Conservation (phyloP, 768 basidiomycete species). For the Podaxis sp. region DNA sequence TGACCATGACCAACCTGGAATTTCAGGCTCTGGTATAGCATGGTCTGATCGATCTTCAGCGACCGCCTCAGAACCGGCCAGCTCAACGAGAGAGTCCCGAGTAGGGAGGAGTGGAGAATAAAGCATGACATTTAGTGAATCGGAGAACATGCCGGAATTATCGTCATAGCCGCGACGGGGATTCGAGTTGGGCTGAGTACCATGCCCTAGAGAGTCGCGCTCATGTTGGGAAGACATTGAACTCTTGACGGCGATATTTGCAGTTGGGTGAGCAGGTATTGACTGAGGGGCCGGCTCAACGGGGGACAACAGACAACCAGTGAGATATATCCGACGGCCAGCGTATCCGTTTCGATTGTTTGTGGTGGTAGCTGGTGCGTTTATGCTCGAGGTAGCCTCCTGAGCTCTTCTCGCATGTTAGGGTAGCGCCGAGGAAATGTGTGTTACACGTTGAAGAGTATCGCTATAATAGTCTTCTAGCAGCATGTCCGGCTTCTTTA, state of each 20-base stretch:
- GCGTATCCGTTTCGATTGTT: no score
- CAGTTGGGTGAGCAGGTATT: no score
- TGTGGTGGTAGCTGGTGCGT: no score
- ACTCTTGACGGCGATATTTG: slow-evolving; percentile 21
- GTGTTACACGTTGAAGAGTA: not conserved
- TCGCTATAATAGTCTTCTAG: not conserved
- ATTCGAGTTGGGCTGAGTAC: not conserved
- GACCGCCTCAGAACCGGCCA: slow-evolving; percentile 51
- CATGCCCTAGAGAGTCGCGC: not conserved
- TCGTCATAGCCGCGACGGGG: not conserved
- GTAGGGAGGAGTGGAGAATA: slow-evolving; percentile 70
- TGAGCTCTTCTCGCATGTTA: no score
- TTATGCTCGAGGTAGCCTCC: no score
- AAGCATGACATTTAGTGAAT: slow-evolving; percentile 55
- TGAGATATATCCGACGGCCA: no score
- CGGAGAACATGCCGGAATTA: not conserved
- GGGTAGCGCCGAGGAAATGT: not conserved
- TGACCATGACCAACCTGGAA: not conserved
- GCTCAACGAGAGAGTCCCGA: slow-evolving; percentile 60
- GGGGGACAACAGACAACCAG: no score
- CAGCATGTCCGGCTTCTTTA: not conserved
- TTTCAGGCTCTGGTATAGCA: not conserved
- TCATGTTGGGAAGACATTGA: not conserved
- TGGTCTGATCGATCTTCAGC: slow-evolving; percentile 8
- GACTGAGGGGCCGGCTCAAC: no score